Base-by-base conservation (phyloP, 2,329 filamentous ascomycete genomes). In the Paraphaeosphaeria minitans region DNA sequence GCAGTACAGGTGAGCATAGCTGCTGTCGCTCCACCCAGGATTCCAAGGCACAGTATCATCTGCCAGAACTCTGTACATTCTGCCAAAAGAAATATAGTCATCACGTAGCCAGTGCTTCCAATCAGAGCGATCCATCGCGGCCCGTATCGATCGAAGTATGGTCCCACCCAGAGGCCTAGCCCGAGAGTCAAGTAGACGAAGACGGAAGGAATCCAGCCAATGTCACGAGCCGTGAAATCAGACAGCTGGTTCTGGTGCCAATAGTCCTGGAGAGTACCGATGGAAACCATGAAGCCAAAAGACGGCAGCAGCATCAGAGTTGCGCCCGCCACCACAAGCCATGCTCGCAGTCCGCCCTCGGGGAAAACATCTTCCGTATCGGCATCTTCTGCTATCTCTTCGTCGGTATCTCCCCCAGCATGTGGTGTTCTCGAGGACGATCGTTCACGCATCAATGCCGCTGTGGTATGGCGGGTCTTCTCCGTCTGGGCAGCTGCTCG, bases 141-240 rank as follows among this genome's bases (percentile, higher is more conserved):
- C 14, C 73, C 73, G 39, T 76, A 75, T n/a, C 70, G 68, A 49
- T 76, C 73, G 55, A 76, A 97, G 14, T 96, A 79, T 0, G 93
- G 93, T 0, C 93, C 93, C 49, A 96, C 87, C 69, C 94, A 92
- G 19, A 97, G 84, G 14, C 92, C 92, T 37, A 91, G 85, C 66
- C 93, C 90, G 72, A 97, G 94, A 53, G 88, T 87, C 7, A 96
- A 79, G 67, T 95, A 95, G 2, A 90, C 87, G 70, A 93, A 95
- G n/a, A 96, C 79, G 46, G 90, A 91, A 61, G 95, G 93, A 53
- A 97, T 91, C 93, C 93, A 97, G n/a, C 91, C 92, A 21, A 94
- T 86, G 10, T 87, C 64, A 87, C 86, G 62, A 78, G 70, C 65
- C 10, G 66, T 85, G 72, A 92, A 87, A 33, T 81, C 75, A 8